A percentile compares a stretch with the other conserved stretches of the same genome.
Evolutionary conservation across 2,329 filamentous ascomycete species (phyloP).

Genomic region (Talaromyces verruculosus): DNA sequence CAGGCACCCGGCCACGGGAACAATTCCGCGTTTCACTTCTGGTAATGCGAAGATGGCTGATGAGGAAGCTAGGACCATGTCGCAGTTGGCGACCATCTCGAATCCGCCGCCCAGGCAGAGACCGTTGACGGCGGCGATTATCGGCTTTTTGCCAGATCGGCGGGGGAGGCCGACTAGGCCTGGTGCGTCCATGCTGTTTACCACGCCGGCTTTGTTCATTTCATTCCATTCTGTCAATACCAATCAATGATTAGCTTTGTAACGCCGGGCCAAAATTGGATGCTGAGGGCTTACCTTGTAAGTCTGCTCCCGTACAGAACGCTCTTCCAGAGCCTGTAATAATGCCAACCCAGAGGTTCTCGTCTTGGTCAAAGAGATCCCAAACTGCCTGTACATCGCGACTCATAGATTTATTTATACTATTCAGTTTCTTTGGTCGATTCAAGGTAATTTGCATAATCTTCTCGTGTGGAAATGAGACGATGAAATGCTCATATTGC

Average conservation of each 20-base stretch:
- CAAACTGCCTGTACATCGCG: conserved; percentile 50
- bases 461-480: conserved; percentile 11
- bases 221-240: conserved; percentile 48
- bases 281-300: conserved; percentile 33
- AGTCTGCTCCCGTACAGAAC: conserved; percentile 68
- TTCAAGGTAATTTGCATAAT: conserved; percentile 46
- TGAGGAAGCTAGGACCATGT: conserved; percentile 58
- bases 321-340: conserved; percentile 63
- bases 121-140: conserved; percentile 75
- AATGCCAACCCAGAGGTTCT: conserved; percentile 60
- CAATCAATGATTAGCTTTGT: too few species aligned
- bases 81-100: conserved; percentile 72
- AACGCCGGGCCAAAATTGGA: too few species aligned
- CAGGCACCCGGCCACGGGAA: conserved; percentile 68
- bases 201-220: conserved; percentile 53
- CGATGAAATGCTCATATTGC: background rate
- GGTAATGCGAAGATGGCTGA: conserved; percentile 66
- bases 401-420: conserved; percentile 44
- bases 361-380: conserved; percentile 64
- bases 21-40: conserved; percentile 69
- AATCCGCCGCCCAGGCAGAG: conserved; percentile 73
- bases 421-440: conserved; percentile 43
- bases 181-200: conserved; percentile 36
- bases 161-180: conserved; percentile 52
- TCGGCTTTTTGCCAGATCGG: conserved; percentile 68